Conservation (phyloP, 495 filamentous ascomycete genomes). For the Xylaria bambusicola region DNA sequence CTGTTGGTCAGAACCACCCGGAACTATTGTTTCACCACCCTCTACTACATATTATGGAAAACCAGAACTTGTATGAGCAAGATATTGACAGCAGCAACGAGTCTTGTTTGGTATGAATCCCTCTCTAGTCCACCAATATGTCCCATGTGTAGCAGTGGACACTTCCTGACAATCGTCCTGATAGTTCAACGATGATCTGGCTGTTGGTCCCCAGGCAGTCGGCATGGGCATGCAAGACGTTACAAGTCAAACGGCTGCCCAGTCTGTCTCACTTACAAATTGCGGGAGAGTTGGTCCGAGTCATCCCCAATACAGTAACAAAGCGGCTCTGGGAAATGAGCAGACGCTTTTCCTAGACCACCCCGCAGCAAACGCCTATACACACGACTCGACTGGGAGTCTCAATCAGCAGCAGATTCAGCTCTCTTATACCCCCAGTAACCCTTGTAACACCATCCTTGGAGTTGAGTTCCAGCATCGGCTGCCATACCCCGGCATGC, state of each 20-base stretch:
- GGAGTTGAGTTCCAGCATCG: conserved; percentile 5
- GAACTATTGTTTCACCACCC: conserved; percentile 22
- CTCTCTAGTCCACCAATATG: conserved; percentile 10
- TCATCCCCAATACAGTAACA: conserved; percentile 30
- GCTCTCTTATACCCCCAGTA: conserved; percentile 2
- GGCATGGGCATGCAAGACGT: conserved; percentile 22
- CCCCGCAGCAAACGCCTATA: conserved; percentile 27
- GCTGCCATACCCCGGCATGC: conserved; percentile 12
- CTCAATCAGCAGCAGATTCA: conserved; percentile 16
- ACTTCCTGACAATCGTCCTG: conserved; percentile 24
- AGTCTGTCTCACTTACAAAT: conserved; percentile 34
- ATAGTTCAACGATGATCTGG: conserved; percentile 26
- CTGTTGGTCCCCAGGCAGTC: conserved; percentile 13
- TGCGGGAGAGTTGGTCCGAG: conserved; percentile 31
- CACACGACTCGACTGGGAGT: conserved; percentile 21
- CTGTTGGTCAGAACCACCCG: conserved; percentile 10
- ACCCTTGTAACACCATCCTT: conserved; percentile 1
- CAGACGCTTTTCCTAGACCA: conserved; percentile 29
- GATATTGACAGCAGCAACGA: conserved; percentile 31
- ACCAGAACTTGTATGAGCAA: conserved; percentile 25
- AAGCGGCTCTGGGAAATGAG: conserved; percentile 29
- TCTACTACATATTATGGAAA: conserved; percentile 27
- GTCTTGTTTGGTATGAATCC: conserved; percentile 24
- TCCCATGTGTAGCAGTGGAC: not conserved
- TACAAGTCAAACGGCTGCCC: conserved; percentile 29